Evolutionary conservation across 164 flowering plant genomes (phyloP), one percentile per base, ranked within the genome.

Genomic region (Warburgia ugandensis): DNA sequence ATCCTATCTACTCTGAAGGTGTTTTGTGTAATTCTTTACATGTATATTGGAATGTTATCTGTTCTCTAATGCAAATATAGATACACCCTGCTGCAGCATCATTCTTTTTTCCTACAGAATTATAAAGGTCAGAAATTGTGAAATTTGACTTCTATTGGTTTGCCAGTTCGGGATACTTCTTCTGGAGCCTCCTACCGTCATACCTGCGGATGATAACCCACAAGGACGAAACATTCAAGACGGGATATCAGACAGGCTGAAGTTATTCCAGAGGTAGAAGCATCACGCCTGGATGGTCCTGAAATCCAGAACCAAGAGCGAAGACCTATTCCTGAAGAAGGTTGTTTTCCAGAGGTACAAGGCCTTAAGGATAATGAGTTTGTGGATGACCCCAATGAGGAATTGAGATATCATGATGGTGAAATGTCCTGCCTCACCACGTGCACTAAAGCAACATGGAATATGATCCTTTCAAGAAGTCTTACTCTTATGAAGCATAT

Each of bases 151-250:
- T 20, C 9, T 48, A 43, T 50, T 54, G 26, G 20, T 54, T 64
- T 54, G 17, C 25, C 77, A 87, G 98, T 81, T 96, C 19, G 80
- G 96, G 74, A 80, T 85, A 66, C 86, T 87, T 45, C 29, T 71
- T 22, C 22, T 48, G 2, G 85, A 67, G 20, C 70, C 83, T 14
- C 75, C 63, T 65, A 53, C 69, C 63, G 35, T 26, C 59, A n/a
- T n/a, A n/a, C n/a, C 66, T 9, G 54, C 29, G 14, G 51, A 60
- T 12, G 56, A 68, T 4, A 52, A 64, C 21, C 58, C 56, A 11
- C 44, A 39, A 39, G 75, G 68, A 25, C 66, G 46, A 40, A 56
- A 59, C 44, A 23, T 51, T 35, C 31, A 51, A 36, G 30, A 49
- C 48, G 52, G 51, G 39, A 56, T 29, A 29, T 32, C 31, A 59